Evolutionary conservation across 352 stramenopile species (phyloP).

Genomic region (Phytophthora tentaculata): DNA sequence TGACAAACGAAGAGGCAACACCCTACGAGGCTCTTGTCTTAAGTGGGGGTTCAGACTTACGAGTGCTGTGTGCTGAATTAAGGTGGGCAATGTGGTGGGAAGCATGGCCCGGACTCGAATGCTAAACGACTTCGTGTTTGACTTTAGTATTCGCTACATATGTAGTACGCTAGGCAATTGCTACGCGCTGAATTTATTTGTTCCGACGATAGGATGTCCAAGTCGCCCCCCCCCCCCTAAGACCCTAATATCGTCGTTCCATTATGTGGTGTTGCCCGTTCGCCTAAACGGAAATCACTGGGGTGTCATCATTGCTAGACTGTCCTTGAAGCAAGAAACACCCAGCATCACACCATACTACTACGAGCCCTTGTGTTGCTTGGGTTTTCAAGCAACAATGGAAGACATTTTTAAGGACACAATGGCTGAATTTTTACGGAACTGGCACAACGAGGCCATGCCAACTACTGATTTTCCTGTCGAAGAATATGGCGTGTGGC

Average conservation of each 20-base stretch:
- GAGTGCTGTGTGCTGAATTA: background rate
- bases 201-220: background rate
- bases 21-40: background rate
- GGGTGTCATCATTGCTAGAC: conserved; percentile 1
- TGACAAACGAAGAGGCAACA: background rate
- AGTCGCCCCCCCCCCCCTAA: background rate
- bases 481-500: too few species aligned
- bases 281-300: conserved; percentile 8
- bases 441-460: too few species aligned
- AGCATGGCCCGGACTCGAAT: background rate
- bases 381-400: too few species aligned
- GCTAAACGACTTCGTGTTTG: conserved; percentile 2
- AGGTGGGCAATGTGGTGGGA: background rate
- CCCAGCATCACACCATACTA: conserved; percentile 5
- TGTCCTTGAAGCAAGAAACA: background rate
- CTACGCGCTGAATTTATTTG: background rate
- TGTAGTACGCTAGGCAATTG: too few species aligned
- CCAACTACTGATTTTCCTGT: too few species aligned
- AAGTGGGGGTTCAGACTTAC: background rate
- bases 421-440: too few species aligned
- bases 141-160: conserved; percentile 3
- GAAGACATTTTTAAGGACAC: too few species aligned
- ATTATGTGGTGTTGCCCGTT: conserved; percentile 8
- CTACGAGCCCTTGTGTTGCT: too few species aligned
- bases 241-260: background rate